Evolutionary conservation across 306 rosid species (phyloP), one percentile per base, ranked within the genome.

Genomic region (Vigna unguiculata): DNA sequence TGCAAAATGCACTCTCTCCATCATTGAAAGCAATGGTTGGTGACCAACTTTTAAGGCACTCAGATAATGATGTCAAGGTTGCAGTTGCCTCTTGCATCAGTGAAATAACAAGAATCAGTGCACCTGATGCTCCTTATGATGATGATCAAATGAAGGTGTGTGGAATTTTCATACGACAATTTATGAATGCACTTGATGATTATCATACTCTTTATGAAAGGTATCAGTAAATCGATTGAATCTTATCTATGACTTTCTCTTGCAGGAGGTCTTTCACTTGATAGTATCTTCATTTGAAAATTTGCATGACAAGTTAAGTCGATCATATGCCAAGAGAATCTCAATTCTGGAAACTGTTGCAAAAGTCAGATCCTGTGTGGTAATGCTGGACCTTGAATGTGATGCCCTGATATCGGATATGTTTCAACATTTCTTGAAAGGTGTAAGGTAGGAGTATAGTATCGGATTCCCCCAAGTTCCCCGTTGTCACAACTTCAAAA

Each of bases 311-410:
- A 75, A 85, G 79, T 81, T 86, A 34, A 87, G 93, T 70, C 92
- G 78, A 12, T 92, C 97, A 30, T 92, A 82, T 77, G 34, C 54
- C 54, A 94, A 90, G 91, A 86, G 95, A 75, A 69, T 74, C 53
- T 74, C 97, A 7, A 92, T 94, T 77, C 91, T 94, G 28, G 97
- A 94, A 83, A 92, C 97, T 51, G 97, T 92, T 83, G 96, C 97
- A 0, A 94, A 92, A 83, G 96, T 94, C 77, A 84, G 98, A 83
- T 92, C 95, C 1, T 94, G 98, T 52, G 97, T 92, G 55, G 96
- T 94, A 53, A 94, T 94, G 98, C 80, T 94, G 75, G 98, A 94
- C 86, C 96, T 94, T 68, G 97, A 94, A 63, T 92, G 97, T 63
- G 97, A 92, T 80, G 86, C 76, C 13, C 83, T 94, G 86, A 94